Conservation (phyloP, 1,284 basidiomycete genomes). For the Waitea zeae region DNA sequence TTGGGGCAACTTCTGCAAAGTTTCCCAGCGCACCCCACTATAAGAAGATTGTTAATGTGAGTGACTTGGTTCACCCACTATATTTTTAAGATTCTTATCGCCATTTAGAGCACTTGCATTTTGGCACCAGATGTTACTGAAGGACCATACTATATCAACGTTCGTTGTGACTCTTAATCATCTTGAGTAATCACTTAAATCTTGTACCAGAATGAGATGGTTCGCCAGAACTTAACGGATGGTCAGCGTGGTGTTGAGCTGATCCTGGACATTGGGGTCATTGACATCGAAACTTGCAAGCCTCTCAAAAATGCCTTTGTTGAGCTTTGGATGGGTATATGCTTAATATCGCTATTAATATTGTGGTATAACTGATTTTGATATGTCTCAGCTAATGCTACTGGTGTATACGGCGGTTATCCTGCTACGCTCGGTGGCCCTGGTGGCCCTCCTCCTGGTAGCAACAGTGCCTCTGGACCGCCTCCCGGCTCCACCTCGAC, state of each 20-base stretch:
- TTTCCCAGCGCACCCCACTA: too few species aligned
- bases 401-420: constrained; percentile 30
- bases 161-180: not conserved
- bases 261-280: constrained; percentile 50
- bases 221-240: constrained; percentile 8
- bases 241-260: constrained; percentile 23
- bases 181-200: not conserved
- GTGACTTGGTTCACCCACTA: too few species aligned
- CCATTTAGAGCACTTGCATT: too few species aligned
- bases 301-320: constrained; percentile 51
- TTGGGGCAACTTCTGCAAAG: too few species aligned
- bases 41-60: too few species aligned
- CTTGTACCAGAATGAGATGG: constrained; percentile 8
- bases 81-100: too few species aligned
- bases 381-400: constrained; percentile 30
- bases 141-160: constrained; percentile 9
- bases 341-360: too few species aligned
- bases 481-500: not conserved
- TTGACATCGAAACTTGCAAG: constrained; percentile 58
- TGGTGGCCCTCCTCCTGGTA: constrained; percentile 1
- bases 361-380: not conserved
- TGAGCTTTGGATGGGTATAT: constrained; percentile 51
- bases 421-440: constrained; percentile 1
- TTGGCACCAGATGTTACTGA: constrained; percentile 8
- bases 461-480: constrained; percentile 3